Conservation (phyloP, 2,329 filamentous ascomycete species). For the Arachnopeziza araneosa region DNA sequence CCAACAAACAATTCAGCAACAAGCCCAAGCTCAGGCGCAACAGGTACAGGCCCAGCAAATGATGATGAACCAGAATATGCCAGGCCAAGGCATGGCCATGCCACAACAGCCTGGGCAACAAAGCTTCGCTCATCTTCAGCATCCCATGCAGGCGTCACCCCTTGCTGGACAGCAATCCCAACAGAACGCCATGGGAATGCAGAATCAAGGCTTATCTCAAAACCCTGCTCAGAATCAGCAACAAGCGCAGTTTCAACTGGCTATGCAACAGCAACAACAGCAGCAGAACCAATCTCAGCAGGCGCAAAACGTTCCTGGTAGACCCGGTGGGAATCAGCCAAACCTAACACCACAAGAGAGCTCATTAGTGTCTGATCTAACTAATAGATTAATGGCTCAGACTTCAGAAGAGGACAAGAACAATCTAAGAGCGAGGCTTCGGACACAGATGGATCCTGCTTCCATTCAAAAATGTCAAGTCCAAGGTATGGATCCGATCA, state of each 20-base stretch:
- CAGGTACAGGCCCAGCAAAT: conserved; percentile 43
- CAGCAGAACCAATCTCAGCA: background rate
- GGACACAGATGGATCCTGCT: conserved; percentile 35
- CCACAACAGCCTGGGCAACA: conserved; percentile 46
- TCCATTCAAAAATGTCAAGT: conserved; percentile 39
- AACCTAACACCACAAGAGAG: conserved; percentile 21
- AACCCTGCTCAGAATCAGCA: conserved; percentile 27
- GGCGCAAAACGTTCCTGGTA: conserved; percentile 11
- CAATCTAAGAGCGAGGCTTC: conserved; percentile 36
- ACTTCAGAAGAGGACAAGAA: conserved; percentile 42
- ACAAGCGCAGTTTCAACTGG: conserved; percentile 34
- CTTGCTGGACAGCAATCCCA: conserved; percentile 42
- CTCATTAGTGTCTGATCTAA: conserved; percentile 20
- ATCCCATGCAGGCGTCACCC: conserved; percentile 51
- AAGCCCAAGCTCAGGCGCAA: conserved; percentile 35
- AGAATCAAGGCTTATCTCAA: conserved; percentile 22
- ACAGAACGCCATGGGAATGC: conserved; percentile 30
- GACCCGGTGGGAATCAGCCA: conserved; percentile 4
- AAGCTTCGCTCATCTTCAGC: conserved; percentile 53
- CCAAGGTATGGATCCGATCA: conserved; percentile 44
- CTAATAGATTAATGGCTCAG: conserved; percentile 24
- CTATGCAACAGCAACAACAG: conserved; percentile 29
- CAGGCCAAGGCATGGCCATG: conserved; percentile 40
- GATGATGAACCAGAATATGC: conserved; percentile 48
- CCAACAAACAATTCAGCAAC: conserved; percentile 41